Evolutionary conservation across 805 yeast genomes (phyloP), one percentile per base, ranked within the genome.

Genomic region (Wickerhamiella sorbophila): DNA sequence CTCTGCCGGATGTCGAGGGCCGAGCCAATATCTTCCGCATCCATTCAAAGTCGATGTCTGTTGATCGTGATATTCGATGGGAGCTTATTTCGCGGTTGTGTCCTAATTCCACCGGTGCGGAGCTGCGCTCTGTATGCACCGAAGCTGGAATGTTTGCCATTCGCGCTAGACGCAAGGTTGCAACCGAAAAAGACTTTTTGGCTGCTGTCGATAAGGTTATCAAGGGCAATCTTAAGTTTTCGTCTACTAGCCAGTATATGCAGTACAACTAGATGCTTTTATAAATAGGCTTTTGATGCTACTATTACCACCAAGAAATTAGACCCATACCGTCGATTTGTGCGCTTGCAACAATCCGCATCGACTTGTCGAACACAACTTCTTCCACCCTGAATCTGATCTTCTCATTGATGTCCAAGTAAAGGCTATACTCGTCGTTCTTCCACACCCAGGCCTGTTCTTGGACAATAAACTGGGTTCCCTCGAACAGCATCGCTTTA

Each of bases 131-230:
- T 5, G 98, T 91, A 15, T 91, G 98, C 63, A 91, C 98, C 1
- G 99, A 91, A 63, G 98, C 98, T 3, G 99, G 99, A 55, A 91
- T 91, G 98, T 91, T 87, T 70, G 98, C 99, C 36, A 91, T 91
- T 43, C 77, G 99, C 56, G 95, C 97, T 16, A 77, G 99, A 64
- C 75, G 98, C 67, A 91, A 91, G 69, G 95, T 91, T 34, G 97
- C 98, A 31, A 80, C 94, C 21, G 99, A 91, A 62, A 91, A 91
- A 70, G 99, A 91, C 63, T 91, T 91, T 71, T 69, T 91, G 55
- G 86, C 88, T 53, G 95, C 98, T 27, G 99, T 91, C 36, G 98
- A 91, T 56, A 91, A 91, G 70, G 99, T 91, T 46, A 91, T 91
- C 58, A 91, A 88, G 72, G 97, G 98, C 55, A 88, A 91, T 69